Percentiles rank a stretch among this genome's conserved stretches.
These are phyloP conservation scores for Penicillium sp. DNA, from an alignment of 2,329 filamentous ascomycete genomes.

Conservation along the genomic window DNA sequence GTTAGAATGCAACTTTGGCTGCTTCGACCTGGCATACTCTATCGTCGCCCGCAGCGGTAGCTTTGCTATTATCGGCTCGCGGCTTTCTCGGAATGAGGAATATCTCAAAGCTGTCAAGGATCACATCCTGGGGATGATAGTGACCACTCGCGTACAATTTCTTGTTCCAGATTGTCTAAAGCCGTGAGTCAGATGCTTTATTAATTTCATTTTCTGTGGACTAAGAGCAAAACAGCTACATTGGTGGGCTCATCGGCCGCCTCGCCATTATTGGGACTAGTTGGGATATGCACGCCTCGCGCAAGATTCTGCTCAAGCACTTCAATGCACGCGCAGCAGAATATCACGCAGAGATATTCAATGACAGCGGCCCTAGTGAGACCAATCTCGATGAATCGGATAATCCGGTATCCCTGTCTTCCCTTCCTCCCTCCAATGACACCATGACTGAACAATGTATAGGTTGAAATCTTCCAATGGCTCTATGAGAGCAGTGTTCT, in stretches of 20 bases:
- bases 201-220: background rate
- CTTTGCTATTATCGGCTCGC: conserved; percentile 18
- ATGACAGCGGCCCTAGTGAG: background rate
- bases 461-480: conserved; percentile 25
- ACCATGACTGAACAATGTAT: background rate
- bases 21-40: conserved; percentile 24
- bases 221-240: conserved; percentile 10
- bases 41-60: conserved; percentile 24
- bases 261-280: conserved; percentile 14
- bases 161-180: conserved; percentile 21
- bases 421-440: background rate
- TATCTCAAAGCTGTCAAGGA: conserved; percentile 22
- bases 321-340: conserved; percentile 21
- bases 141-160: conserved; percentile 22
- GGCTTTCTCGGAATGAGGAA: conserved; percentile 19
- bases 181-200: conserved; percentile 3
- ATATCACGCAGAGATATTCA: conserved; percentile 15
- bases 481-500: conserved; percentile 19
- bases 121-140: conserved; percentile 25
- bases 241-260: conserved; percentile 17
- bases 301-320: conserved; percentile 19
- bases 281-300: conserved; percentile 24
- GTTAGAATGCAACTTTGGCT: conserved; percentile 15
- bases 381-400: background rate
- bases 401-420: conserved; percentile 7